Evolutionary conservation across 805 yeast genomes (phyloP), one percentile per base, ranked within the genome.

Genomic region (Starmerella tilneyi): DNA sequence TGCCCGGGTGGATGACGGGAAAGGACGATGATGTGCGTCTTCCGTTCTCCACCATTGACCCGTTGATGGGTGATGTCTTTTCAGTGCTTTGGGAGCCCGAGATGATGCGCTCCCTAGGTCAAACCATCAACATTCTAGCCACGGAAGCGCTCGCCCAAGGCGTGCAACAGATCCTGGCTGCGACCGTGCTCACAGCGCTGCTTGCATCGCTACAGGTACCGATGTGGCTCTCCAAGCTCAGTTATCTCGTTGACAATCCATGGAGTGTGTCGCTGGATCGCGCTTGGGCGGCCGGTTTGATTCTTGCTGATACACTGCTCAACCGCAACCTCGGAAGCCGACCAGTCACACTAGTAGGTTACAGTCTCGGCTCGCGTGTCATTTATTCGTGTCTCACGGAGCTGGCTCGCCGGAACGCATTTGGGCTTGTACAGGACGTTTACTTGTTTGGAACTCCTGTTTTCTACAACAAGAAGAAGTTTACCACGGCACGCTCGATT

Each of bases 11-110:
- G 99, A 86, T 92, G 89, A 81, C 80, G 44, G 94, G 96, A 61
- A 81, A 79, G 48, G 76, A 79, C 56, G 99, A 92, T 76, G 99
- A 92, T 72, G 89, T 92, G 17, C 72, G 99, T 59, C 72, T 92
- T 51, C 98, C 98, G 2, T 92, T 88, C 59, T 83, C 95, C 1
- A 92, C 98, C 0, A 83, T 92, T 8, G 98, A 94, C 59, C 98
- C 98, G 0, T 84, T 89, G 0, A 86, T 89, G 89, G 99, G 99
- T 15, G 99, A 92, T 61, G 65, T 92, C 54, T 84, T 81, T 56
- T 85, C 97, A 0, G 69, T 92, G 7, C 67, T 84, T 39, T 92
- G 98, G 98, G 99, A 92, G 63, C 99, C 99, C 0, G 98, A 92
- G 54, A 84, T 92, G 92, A 76, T 92, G 56, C 80, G 78, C 50